phyloP scores from a whole-genome alignment of 768 basidiomycete genomes.

The Naganishia kalamii region DNA sequence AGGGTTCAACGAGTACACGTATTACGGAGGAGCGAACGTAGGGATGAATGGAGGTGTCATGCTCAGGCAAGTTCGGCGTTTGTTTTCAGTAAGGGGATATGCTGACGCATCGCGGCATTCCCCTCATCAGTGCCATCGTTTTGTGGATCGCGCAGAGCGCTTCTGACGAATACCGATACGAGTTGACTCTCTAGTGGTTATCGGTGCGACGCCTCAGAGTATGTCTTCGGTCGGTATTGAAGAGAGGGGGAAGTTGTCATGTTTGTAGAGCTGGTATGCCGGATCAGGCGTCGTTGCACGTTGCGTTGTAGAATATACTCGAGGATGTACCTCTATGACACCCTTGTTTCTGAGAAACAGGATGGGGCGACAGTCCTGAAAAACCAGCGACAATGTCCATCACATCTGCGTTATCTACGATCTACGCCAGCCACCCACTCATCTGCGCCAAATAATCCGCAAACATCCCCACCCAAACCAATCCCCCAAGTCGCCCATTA shows the following conservation, averaged over 20 bases:
- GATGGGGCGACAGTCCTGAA: too few species aligned
- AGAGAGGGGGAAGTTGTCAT: too few species aligned
- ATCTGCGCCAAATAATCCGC: constrained; percentile 56
- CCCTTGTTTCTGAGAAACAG: too few species aligned
- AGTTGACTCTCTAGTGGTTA: constrained; percentile 58
- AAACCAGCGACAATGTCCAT: too few species aligned
- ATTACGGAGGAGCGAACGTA: constrained; percentile 94
- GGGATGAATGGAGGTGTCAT: constrained; percentile 70
- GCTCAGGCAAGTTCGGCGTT: constrained; percentile 41
- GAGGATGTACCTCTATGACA: too few species aligned
- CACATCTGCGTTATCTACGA: too few species aligned
- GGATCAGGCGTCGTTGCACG: too few species aligned
- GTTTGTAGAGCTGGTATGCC: too few species aligned
- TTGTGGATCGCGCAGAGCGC: constrained; percentile 87
- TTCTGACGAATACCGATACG: constrained; percentile 87
- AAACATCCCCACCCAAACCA: constrained; percentile 74
- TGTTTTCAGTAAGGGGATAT: background rate
- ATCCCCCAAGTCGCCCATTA: constrained; percentile 81
- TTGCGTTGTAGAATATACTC: too few species aligned
- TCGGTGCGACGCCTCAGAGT: too few species aligned
- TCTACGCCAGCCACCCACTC: background rate
- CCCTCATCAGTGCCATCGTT: constrained; percentile 60
- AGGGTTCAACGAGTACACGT: constrained; percentile 66
- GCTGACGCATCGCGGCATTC: background rate
- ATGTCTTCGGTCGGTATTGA: too few species aligned